Percentiles rank a stretch among this genome's conserved stretches.
Evolutionary conservation across 2,329 filamentous ascomycete genomes (phyloP).

Genomic region (Apiospora phragmitis): DNA sequence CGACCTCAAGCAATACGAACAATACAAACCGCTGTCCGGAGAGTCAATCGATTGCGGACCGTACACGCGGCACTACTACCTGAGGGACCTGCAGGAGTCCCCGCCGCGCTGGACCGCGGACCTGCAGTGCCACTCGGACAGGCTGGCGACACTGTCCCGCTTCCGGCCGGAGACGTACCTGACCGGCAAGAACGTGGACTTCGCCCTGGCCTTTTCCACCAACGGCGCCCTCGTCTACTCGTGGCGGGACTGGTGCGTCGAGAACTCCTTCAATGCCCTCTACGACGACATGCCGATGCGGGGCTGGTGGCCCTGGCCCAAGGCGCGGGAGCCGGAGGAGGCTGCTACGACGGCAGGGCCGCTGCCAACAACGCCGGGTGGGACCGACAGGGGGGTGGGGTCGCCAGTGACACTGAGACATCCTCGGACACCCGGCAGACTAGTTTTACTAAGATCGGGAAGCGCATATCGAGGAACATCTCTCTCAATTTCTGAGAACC

Average conservation of each 20-base stretch:
- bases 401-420: no score
- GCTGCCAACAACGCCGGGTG: no score
- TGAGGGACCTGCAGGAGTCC: neutral
- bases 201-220: neutral
- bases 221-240: neutral
- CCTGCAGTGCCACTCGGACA: neutral
- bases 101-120: neutral
- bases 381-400: neutral
- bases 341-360: no score
- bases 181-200: neutral
- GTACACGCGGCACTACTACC: neutral
- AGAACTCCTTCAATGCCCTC: slow-evolving; percentile 11
- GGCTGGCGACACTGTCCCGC: neutral
- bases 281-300: slow-evolving; percentile 15
- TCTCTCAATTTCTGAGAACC: no score
- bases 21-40: no score
- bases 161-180: neutral
- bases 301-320: slow-evolving; percentile 19
- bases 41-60: no score
- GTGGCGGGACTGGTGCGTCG: neutral
- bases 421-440: no score
- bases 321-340: no score
- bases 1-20: no score
- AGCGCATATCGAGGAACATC: no score
- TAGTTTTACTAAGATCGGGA: no score